Percentiles rank a stretch among this genome's conserved stretches.
phyloP scores from a whole-genome alignment of 129 eudicot genomes.

The carrot (Daucus carota) region DNA sequence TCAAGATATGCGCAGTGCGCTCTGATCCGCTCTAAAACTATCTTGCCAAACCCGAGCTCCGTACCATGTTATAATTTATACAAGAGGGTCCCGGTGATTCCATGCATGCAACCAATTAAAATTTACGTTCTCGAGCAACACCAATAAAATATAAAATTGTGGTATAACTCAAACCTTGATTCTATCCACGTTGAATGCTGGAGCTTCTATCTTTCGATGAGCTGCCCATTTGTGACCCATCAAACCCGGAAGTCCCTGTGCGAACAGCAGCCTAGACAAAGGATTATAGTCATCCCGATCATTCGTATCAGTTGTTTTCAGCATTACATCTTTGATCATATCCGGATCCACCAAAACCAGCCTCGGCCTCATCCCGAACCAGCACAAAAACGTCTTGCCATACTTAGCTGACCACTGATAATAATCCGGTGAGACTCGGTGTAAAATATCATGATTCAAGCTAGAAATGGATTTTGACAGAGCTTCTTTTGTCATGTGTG shows the following conservation, averaged over 20 bases:
- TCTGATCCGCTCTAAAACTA: too few species aligned
- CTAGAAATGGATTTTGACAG: slow-evolving; percentile 1
- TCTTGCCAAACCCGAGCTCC: too few species aligned
- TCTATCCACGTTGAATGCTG: slow-evolving; percentile 29
- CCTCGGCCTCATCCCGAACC: slow-evolving; percentile 33
- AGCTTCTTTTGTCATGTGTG: slow-evolving; percentile 4
- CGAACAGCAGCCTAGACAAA: slow-evolving; percentile 21
- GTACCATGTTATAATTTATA: too few species aligned
- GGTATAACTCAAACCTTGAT: slow-evolving; percentile 25
- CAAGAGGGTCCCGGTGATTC: too few species aligned
- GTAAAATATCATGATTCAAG: slow-evolving; percentile 18
- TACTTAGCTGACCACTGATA: slow-evolving; percentile 27
- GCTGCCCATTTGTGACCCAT: slow-evolving; percentile 32
- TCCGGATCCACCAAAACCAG: slow-evolving; percentile 25
- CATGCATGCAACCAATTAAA: too few species aligned
- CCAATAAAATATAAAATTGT: too few species aligned
- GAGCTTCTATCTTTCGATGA: slow-evolving; percentile 27
- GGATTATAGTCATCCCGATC: slow-evolving; percentile 22
- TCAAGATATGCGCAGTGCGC: too few species aligned
- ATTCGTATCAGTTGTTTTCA: slow-evolving; percentile 8
- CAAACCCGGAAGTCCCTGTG: slow-evolving; percentile 31
- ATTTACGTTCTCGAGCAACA: too few species aligned
- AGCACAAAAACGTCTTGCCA: slow-evolving; percentile 27
- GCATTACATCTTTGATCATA: slow-evolving; percentile 27
- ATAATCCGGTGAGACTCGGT: slow-evolving; percentile 26